Evolutionary conservation across 2,329 filamentous ascomycete genomes (phyloP).

Genomic region (Colletotrichum abscissum): DNA sequence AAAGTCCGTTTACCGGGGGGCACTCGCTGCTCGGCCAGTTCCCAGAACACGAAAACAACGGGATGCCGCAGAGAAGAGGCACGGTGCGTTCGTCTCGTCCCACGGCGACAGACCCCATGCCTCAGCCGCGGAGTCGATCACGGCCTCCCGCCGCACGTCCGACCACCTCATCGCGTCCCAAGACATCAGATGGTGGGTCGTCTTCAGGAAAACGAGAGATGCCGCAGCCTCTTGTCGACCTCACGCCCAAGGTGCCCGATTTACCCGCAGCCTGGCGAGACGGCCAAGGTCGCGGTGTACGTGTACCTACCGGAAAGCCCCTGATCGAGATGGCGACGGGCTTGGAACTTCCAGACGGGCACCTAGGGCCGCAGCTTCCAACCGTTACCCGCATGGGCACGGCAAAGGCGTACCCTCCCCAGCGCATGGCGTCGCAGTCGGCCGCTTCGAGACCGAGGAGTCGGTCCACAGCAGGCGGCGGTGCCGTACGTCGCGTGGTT

Average conservation of each 20-base stretch:
- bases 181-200: conserved; percentile 34
- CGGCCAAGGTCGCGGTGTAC: conserved; percentile 62
- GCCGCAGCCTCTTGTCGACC: conserved; percentile 74
- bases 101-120: conserved; percentile 24
- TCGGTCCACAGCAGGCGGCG: conserved; percentile 29
- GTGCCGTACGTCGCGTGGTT: conserved; percentile 26
- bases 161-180: conserved; percentile 40
- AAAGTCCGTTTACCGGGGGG: conserved; percentile 34
- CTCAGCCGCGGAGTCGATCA: conserved; percentile 31
- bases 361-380: conserved; percentile 22
- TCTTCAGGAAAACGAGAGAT: conserved; percentile 43
- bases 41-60: conserved; percentile 38
- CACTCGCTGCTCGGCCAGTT: conserved; percentile 62
- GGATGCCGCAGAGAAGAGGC: conserved; percentile 46
- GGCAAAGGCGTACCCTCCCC: conserved; percentile 29
- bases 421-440: conserved; percentile 34
- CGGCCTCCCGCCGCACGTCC: conserved; percentile 38
- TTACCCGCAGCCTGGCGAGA: conserved; percentile 68
- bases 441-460: conserved; percentile 29
- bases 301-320: conserved; percentile 52
- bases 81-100: conserved; percentile 48
- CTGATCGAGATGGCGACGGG: conserved; percentile 59
- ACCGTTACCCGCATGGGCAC: conserved; percentile 32
- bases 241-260: conserved; percentile 73
- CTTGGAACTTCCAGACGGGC: conserved; percentile 25